These are phyloP conservation scores for Eucalyptus curtisii DNA, from an alignment of 345 rosid genomes.

Conservation along the genomic window DNA sequence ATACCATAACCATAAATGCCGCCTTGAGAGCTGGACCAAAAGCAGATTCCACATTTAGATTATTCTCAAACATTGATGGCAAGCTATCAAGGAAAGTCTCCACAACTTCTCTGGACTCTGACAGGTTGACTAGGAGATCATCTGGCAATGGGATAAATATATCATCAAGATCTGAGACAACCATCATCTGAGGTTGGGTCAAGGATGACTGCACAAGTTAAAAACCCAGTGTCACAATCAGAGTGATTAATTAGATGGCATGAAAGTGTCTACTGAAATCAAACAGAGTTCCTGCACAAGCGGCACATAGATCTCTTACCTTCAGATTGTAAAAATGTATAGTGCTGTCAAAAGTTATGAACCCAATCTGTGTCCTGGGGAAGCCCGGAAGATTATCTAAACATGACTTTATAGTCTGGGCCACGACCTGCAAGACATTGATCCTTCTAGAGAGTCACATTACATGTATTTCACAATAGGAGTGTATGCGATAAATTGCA, in stretches of 20 bases:
- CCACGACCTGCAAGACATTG: conserved; percentile 51
- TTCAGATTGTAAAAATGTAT: conserved; percentile 96
- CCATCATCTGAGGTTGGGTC: conserved; percentile 99
- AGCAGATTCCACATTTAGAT: conserved; percentile 86
- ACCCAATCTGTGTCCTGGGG: conserved; percentile 98
- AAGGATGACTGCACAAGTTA: conserved; percentile 66
- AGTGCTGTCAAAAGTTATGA: conserved; percentile 96
- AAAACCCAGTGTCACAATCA: conserved; percentile 1
- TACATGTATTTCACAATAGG: not conserved
- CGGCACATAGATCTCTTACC: conserved; percentile 30
- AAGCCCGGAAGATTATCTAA: conserved; percentile 92
- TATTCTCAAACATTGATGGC: conserved; percentile 92
- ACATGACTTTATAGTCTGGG: conserved; percentile 88
- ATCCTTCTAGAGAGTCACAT: not conserved
- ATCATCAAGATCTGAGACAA: conserved; percentile 94
- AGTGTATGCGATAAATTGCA: not conserved
- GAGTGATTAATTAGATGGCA: not conserved
- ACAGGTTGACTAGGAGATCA: conserved; percentile 97
- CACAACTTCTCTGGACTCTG: conserved; percentile 91
- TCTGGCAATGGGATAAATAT: conserved; percentile 87
- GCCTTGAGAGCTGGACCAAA: conserved; percentile 98
- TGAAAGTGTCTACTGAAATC: not conserved
- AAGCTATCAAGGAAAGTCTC: conserved; percentile 87
- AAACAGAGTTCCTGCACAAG: not conserved
- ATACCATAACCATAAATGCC: conserved; percentile 92